Evolutionary conservation across 1,284 basidiomycete species (phyloP).

Genomic region (Cutaneotrichosporon curvatum): DNA sequence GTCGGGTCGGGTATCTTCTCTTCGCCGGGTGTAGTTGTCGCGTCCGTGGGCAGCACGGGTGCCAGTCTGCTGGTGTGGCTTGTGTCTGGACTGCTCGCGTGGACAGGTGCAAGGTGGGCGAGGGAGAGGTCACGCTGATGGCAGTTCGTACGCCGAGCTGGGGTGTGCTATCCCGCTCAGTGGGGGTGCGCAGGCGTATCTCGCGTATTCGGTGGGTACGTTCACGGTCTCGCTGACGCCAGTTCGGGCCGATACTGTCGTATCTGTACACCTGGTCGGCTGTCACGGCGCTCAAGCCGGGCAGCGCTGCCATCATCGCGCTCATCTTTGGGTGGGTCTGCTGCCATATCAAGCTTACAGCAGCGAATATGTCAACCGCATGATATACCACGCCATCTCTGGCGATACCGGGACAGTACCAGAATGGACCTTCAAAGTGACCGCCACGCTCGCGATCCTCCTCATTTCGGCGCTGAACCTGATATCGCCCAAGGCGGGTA

Average conservation of each 20-base stretch:
- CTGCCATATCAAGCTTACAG: not conserved
- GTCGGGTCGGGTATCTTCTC: slow-evolving; percentile 92
- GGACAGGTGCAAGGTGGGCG: slow-evolving; percentile 68
- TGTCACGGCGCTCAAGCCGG: slow-evolving; percentile 72
- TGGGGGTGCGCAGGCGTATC: slow-evolving; percentile 85
- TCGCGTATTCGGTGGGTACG: slow-evolving; percentile 60
- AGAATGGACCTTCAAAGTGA: slow-evolving; percentile 86
- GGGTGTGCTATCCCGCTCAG: slow-evolving; percentile 53
- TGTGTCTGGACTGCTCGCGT: slow-evolving; percentile 68
- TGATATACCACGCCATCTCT: slow-evolving; percentile 46
- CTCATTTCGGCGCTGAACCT: slow-evolving; percentile 70
- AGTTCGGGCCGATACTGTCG: slow-evolving; percentile 74
- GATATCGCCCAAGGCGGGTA: slow-evolving; percentile 68
- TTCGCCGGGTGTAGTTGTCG: slow-evolving; percentile 81
- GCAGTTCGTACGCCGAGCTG: slow-evolving; percentile 77
- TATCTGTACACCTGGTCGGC: slow-evolving; percentile 85
- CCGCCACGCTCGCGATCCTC: slow-evolving; percentile 65
- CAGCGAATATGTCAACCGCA: slow-evolving; percentile 70
- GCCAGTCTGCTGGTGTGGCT: slow-evolving; percentile 77
- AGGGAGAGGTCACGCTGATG: not conserved
- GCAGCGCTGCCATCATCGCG: slow-evolving; percentile 53
- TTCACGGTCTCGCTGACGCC: slow-evolving; percentile 2
- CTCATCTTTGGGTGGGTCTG: slow-evolving; percentile 52
- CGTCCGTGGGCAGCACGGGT: slow-evolving; percentile 75
- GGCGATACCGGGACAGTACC: slow-evolving; percentile 54